A percentile compares a stretch with the other conserved stretches of the same genome.
These are phyloP conservation scores for Casuarina cunninghamiana DNA, from an alignment of 306 rosid species.

Conservation along the genomic window DNA sequence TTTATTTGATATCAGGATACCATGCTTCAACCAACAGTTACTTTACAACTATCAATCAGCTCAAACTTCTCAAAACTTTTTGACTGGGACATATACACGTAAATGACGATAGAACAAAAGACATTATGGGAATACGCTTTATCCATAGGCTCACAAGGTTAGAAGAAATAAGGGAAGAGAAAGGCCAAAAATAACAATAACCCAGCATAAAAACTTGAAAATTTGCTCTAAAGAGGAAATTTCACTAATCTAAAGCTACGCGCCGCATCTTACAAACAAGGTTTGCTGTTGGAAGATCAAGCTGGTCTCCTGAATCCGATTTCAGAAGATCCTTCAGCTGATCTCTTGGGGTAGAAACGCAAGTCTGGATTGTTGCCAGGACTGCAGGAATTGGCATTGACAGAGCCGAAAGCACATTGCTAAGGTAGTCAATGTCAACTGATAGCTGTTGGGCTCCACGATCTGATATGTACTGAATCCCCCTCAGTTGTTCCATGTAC, in stretches of 20 bases:
- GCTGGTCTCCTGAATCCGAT: slow-evolving; percentile 67
- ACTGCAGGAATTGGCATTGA: slow-evolving; percentile 87
- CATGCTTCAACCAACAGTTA: background rate
- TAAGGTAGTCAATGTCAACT: slow-evolving; percentile 88
- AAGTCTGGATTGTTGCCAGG: slow-evolving; percentile 74
- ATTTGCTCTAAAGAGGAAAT: background rate
- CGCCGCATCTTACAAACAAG: slow-evolving; percentile 94
- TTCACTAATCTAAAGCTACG: slow-evolving; percentile 43
- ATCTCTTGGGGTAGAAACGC: slow-evolving; percentile 74
- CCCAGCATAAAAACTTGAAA: background rate
- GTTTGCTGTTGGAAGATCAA: slow-evolving; percentile 86
- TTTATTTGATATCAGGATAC: background rate
- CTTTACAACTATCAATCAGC: background rate
- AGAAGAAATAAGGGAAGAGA: background rate
- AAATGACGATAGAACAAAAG: background rate
- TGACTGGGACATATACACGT: background rate
- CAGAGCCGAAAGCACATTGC: slow-evolving; percentile 87
- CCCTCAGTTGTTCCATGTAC: slow-evolving; percentile 86
- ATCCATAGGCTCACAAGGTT: background rate
- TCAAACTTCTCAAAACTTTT: background rate
- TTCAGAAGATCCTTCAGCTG: slow-evolving; percentile 72
- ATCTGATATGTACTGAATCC: slow-evolving; percentile 80
- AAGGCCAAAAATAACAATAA: slow-evolving; percentile 2
- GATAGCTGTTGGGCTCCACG: slow-evolving; percentile 92
- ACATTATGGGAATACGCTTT: background rate